Conservation (phyloP, 2,329 filamentous ascomycete genomes). For the Bipolaris victoriae region DNA sequence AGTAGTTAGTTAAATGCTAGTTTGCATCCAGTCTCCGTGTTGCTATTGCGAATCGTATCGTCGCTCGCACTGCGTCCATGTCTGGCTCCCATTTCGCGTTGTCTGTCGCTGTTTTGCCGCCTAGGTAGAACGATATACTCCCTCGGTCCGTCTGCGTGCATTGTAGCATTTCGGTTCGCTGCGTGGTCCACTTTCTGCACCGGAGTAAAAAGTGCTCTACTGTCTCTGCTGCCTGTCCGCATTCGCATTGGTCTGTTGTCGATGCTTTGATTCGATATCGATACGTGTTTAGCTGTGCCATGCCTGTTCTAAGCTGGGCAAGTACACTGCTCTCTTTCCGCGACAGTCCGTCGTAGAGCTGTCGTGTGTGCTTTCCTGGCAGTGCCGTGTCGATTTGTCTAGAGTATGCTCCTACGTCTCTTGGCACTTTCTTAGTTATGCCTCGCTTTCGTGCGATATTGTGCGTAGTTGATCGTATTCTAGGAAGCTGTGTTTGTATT, state of each 20-base stretch:
- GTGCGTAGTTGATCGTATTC: conserved; percentile 13
- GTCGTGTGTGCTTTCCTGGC: conserved; percentile 14
- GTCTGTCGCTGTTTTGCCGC: too few species aligned
- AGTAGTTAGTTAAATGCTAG: too few species aligned
- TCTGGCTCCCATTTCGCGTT: too few species aligned
- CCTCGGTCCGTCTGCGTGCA: too few species aligned
- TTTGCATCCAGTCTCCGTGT: too few species aligned
- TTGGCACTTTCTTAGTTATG: conserved; percentile 13
- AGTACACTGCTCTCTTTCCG: conserved; percentile 15
- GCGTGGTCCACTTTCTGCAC: too few species aligned
- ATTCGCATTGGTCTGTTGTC: conserved; percentile 9
- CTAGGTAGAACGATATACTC: too few species aligned
- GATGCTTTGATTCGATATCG: conserved; percentile 14
- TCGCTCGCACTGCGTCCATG: too few species aligned
- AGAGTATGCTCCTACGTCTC: conserved; percentile 12
- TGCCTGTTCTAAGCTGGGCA: conserved; percentile 16
- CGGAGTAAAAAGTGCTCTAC: too few species aligned
- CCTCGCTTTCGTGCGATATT: conserved; percentile 15
- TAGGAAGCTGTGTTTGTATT: conserved; percentile 12
- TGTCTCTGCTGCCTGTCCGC: too few species aligned
- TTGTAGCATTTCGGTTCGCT: too few species aligned
- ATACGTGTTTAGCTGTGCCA: conserved; percentile 16
- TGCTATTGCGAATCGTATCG: too few species aligned
- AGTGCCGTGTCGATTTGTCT: conserved; percentile 14
- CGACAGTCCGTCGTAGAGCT: conserved; percentile 13